Evolutionary conservation across 805 yeast genomes (phyloP), one percentile per base, ranked within the genome.

Genomic region (Saturnispora halmiae): DNA sequence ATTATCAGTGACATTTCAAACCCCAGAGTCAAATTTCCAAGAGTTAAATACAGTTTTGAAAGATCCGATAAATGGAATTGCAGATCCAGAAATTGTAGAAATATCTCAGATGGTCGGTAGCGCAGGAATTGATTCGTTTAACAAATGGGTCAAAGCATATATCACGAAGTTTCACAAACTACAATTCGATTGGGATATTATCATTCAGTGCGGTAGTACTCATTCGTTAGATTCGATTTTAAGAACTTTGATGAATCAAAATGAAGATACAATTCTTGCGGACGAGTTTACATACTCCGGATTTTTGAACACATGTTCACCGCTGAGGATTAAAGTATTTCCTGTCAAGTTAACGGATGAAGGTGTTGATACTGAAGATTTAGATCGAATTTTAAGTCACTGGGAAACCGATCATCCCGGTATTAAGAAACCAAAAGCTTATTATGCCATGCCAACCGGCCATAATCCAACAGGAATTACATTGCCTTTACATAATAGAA

Each of bases 381-480:
- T 90, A 42, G 88, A 69, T 29, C 51, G 59, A 9, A 60, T 79
- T 39, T 65, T 90, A 53, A 73, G 69, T 46, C 66, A 72, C 56
- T 88, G 96, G 96, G 69, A 69, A 10, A 72, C 65, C 42, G 69
- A 60, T 53, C 61, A 66, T 64, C 47, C 8, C 30, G 39, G 30
- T 6, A 21, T n/a, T 7, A 64, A 48, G 20, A 70, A 65, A 51
- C 87, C 87, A 45, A 75, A 67, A 48, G 59, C 75, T 22, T 60
- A 78, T 41, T 83, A 83, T 62, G 72, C 83, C 11, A 79, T 82
- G 56, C 77, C 83, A 32, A 77, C 85, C 9, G 94, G 94, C 35
- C 94, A 84, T 59, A 84, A 84, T 63, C 95, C 95, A 38, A 77
- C 87, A n/a, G 94, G 94, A 7, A 69, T 79, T 14, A 73, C 81